A percentile compares a stretch with the other conserved stretches of the same genome.
Evolutionary conservation across 208 protist genomes (phyloP).

Genomic region (Leishmania arabica): DNA sequence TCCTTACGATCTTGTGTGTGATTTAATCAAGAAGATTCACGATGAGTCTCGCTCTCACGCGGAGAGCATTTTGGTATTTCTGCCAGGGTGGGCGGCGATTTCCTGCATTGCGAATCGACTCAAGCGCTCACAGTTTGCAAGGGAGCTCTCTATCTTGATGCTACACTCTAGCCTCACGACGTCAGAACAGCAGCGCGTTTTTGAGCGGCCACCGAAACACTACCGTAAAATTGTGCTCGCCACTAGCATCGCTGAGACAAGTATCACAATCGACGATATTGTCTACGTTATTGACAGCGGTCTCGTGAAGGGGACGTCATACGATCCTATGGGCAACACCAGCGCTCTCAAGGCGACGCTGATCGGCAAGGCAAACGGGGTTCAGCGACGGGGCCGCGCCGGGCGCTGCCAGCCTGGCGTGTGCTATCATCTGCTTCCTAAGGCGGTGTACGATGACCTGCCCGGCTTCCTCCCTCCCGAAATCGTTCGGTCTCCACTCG

Average conservation of each 20-base stretch:
- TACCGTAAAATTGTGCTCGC: conserved; percentile 94
- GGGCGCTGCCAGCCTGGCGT: conserved; percentile 86
- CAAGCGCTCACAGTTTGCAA: conserved; percentile 34
- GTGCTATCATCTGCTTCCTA: conserved; percentile 85
- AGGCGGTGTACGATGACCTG: conserved; percentile 67
- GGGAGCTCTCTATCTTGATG: conserved; percentile 78
- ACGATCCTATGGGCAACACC: conserved; percentile 81
- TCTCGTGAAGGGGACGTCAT: conserved; percentile 91
- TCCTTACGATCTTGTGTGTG: conserved; percentile 67
- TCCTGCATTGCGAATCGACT: conserved; percentile 59
- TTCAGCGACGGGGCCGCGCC: conserved; percentile 93
- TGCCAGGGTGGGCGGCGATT: conserved; percentile 92
- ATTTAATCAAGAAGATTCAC: conserved; percentile 74
- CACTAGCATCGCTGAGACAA: conserved; percentile 97
- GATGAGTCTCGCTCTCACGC: conserved; percentile 32
- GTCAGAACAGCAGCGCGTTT: conserved; percentile 91
- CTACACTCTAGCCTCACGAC: conserved; percentile 92
- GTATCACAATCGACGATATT: conserved; percentile 96
- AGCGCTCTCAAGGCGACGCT: conserved; percentile 72
- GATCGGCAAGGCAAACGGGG: conserved; percentile 84
- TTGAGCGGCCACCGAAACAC: conserved; percentile 73
- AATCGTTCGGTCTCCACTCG: conserved; percentile 91
- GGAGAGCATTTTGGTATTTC: conserved; percentile 88
- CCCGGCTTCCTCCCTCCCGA: conserved; percentile 93
- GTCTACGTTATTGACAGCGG: conserved; percentile 96